Base-by-base conservation (phyloP, 305 asterid species). In the Fraxinus platypoda region DNA sequence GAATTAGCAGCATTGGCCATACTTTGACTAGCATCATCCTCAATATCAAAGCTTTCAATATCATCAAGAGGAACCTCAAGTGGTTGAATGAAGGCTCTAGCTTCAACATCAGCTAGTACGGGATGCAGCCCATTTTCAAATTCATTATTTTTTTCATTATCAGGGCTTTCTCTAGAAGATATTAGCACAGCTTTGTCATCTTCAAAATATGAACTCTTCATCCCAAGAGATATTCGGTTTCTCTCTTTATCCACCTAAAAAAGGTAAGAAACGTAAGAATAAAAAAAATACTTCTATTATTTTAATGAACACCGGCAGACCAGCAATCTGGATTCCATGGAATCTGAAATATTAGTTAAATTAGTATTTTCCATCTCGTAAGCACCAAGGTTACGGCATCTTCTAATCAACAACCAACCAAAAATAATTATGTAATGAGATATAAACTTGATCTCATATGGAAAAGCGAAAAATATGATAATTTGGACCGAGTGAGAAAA, bases 11-110 rank as follows among this genome's bases (percentile, higher is more conserved):
- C 84, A 77, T 64, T 78, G 78, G 80, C 88, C 71, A 81, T 84
- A 79, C 76, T 80, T 85, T 86, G 86, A 87, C 71, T 86, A 72
- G 70, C 90, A 68, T 77, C 85, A 83, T 82, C 88, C 34, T 84
- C 93, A 75, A 73, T 23, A 77, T 86, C 93, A 35, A 88, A 78
- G 80, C 62, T 82, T 81, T 92, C 98, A 35, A 88, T 81, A 75
- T 92, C 97, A 84, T 94, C 97, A 82, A 97, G 92, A 70, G 90
- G 92, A 82, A 97, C 99, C 84, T 94, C 97, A 31, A 97, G 97
- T 28, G 99, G 89, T 46, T 92, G 98, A 81, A 94, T 86, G 43
- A 91, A 90, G 81, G 97, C 96, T 86, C 98, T 88, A 78, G 97
- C 89, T 89, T 91, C 98, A 78, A 89, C 80, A 78, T 88, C 96